Conservation (phyloP, 257 asterid genomes). For the Cordia subcordata region DNA sequence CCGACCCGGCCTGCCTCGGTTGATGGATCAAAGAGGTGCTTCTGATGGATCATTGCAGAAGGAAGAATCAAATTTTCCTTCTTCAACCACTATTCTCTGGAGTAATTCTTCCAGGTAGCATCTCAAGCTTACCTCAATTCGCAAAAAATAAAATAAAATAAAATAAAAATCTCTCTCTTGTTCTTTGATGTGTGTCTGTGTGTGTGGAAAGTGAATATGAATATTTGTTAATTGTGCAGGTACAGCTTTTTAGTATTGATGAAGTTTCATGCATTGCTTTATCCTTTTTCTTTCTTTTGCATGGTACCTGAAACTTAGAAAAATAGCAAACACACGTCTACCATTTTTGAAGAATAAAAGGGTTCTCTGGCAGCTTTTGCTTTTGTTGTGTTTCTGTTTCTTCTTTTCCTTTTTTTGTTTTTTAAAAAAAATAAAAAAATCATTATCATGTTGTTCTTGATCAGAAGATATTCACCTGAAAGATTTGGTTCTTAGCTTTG, state of each 20-base stretch:
- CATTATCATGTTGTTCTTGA: neutral
- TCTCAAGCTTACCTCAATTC: no score
- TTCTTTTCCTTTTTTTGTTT: neutral
- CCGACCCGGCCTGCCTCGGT: constrained; percentile 31
- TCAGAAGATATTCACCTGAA: constrained; percentile 1
- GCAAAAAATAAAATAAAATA: no score
- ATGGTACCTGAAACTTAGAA: constrained; percentile 45
- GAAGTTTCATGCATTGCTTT: neutral
- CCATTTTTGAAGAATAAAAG: constrained; percentile 24
- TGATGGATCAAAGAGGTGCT: constrained; percentile 57
- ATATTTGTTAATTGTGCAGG: constrained; percentile 18
- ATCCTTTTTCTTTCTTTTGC: constrained; percentile 31
- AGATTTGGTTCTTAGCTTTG: neutral
- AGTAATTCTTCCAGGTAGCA: constrained; percentile 77
- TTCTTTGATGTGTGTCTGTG: neutral
- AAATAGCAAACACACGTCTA: constrained; percentile 45
- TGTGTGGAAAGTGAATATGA: neutral
- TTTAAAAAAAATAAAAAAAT: neutral
- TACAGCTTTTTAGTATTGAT: constrained; percentile 18
- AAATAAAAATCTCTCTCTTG: neutral
- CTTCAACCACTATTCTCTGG: constrained; percentile 61
- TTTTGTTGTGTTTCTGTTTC: neutral
- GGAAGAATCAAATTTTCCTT: constrained; percentile 38
- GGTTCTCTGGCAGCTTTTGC: neutral
- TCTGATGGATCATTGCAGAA: constrained; percentile 53